These are phyloP conservation scores for Alternaria triticimaculans DNA, from an alignment of 2,329 filamentous ascomycete genomes.

Conservation along the genomic window DNA sequence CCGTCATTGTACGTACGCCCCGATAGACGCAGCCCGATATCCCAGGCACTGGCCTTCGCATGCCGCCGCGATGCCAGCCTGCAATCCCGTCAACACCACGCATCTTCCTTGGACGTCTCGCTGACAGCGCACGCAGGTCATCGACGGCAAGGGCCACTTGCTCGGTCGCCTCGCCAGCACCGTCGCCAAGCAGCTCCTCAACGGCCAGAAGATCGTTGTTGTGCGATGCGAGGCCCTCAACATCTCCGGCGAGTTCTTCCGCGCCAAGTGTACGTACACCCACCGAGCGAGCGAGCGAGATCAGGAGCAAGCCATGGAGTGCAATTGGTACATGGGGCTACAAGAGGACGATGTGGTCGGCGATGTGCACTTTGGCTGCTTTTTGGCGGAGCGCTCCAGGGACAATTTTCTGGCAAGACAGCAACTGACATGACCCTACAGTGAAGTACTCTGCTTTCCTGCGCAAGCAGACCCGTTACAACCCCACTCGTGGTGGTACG, in stretches of 20 bases:
- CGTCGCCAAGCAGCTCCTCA: constrained; percentile 98
- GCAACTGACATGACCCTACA: constrained; percentile 58
- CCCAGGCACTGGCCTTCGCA: constrained; percentile 15
- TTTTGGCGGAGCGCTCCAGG: constrained; percentile 11
- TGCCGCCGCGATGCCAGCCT: constrained; percentile 14
- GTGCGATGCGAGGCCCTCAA: constrained; percentile 99
- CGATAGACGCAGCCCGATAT: constrained; percentile 17
- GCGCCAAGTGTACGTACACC: constrained; percentile 92
- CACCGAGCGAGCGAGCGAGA: constrained; percentile 21
- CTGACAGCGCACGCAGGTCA: constrained; percentile 63
- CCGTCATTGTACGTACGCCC: constrained; percentile 65
- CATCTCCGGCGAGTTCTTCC: constrained; percentile 99
- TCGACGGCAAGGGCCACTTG: constrained; percentile 99
- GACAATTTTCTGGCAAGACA: constrained; percentile 10
- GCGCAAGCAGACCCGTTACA: constrained; percentile 99
- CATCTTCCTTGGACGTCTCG: constrained; percentile 17
- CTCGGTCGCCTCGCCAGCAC: constrained; percentile 98
- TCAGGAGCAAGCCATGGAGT: constrained; percentile 23
- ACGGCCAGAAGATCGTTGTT: constrained; percentile 98
- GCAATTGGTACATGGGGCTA: constrained; percentile 5
- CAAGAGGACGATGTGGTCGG: neutral
- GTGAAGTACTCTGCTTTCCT: constrained; percentile 99
- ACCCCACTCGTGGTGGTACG: constrained; percentile 97
- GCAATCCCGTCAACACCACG: constrained; percentile 9
- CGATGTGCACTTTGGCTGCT: constrained; percentile 17